Evolutionary conservation across 176 grass and related monocot species (phyloP).

Genomic region (Hyparrhenia diplandra): DNA sequence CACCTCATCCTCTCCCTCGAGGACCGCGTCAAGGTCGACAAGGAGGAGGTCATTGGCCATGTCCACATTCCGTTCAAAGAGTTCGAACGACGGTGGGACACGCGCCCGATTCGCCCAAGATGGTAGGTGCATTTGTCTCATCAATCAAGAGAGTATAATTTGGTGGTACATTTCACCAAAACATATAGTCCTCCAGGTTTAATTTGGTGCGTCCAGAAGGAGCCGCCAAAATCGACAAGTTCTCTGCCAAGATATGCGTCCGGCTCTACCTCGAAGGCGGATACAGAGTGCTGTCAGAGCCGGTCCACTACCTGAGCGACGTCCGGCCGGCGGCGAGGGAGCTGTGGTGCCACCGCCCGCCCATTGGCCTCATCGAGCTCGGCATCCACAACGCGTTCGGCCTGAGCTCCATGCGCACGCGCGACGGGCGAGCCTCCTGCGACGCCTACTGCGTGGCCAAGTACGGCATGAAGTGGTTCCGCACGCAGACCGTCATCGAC

Average conservation of each 20-base stretch:
- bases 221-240: conserved; percentile 43
- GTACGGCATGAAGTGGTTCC: conserved; percentile 81
- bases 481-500: conserved; percentile 68
- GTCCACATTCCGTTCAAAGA: conserved; percentile 37
- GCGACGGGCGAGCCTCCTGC: conserved; percentile 57
- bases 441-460: conserved; percentile 83
- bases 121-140: conserved; percentile 15
- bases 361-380: conserved; percentile 66
- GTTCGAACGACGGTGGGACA: conserved; percentile 47
- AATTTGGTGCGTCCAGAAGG: conserved; percentile 48
- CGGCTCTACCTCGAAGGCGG: conserved; percentile 53
- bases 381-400: conserved; percentile 62
- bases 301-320: conserved; percentile 60
- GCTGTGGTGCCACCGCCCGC: conserved; percentile 32
- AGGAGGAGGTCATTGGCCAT: conserved; percentile 57
- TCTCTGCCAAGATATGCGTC: conserved; percentile 39
- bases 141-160: no score
- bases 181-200: neutral
- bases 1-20: conserved; percentile 45
- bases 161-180: neutral
- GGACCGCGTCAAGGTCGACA: conserved; percentile 51
- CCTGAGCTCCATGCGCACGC: conserved; percentile 49
- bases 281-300: conserved; percentile 48
- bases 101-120: conserved; percentile 34
- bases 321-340: conserved; percentile 54